phyloP scores from a whole-genome alignment of 441 rosid species.

The Codiaeum variegatum region DNA sequence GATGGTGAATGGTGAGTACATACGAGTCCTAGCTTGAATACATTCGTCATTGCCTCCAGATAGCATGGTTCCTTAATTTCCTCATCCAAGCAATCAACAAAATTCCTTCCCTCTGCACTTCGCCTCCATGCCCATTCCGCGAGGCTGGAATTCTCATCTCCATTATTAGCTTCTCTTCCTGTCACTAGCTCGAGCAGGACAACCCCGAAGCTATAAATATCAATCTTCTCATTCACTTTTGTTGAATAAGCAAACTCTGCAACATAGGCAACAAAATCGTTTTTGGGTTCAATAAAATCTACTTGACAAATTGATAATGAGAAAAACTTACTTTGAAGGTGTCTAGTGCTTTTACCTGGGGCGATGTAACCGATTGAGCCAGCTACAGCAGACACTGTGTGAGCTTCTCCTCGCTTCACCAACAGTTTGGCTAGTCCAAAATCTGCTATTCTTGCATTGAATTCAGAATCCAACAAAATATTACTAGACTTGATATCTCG shows the following conservation, averaged over 20 bases:
- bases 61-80: slow-evolving; percentile 35
- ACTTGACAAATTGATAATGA: background rate
- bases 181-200: slow-evolving; percentile 63
- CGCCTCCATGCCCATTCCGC: slow-evolving; percentile 64
- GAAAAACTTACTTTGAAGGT: background rate
- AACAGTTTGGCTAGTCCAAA: slow-evolving; percentile 82
- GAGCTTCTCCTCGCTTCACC: slow-evolving; percentile 54
- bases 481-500: slow-evolving; percentile 91
- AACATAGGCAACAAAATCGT: background rate
- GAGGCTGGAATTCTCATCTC: slow-evolving; percentile 49
- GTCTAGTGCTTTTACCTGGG: slow-evolving; percentile 53
- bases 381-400: slow-evolving; percentile 75
- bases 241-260: slow-evolving; percentile 50
- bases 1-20: slow-evolving; percentile 44
- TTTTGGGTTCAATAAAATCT: background rate
- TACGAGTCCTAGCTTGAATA: slow-evolving; percentile 53
- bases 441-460: slow-evolving; percentile 76
- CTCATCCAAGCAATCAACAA: slow-evolving; percentile 39
- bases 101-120: slow-evolving; percentile 29
- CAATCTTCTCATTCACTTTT: slow-evolving; percentile 53
- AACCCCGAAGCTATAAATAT: slow-evolving; percentile 71
- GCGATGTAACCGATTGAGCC: slow-evolving; percentile 90
- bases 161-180: slow-evolving; percentile 45
- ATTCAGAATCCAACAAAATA: slow-evolving; percentile 68
- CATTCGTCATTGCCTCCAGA: slow-evolving; percentile 40